Percentiles rank a stretch among this genome's conserved stretches.
Evolutionary conservation across 2,329 filamentous ascomycete species (phyloP).

Genomic region (Monosporascus ibericus): DNA sequence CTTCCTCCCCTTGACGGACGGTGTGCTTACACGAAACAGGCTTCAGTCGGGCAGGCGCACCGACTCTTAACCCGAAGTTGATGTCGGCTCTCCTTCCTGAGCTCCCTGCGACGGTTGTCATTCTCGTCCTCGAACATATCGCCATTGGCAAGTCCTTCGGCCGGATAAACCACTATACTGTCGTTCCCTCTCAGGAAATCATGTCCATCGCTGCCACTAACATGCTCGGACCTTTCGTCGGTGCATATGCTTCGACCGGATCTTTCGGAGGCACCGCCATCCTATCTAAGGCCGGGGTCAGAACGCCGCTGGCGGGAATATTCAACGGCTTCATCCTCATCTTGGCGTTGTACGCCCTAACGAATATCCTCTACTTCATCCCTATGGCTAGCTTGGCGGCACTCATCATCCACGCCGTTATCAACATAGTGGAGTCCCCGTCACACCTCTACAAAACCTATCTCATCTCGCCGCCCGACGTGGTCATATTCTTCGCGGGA

Average conservation of each 20-base stretch:
- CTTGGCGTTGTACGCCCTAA: slow-evolving; percentile 70
- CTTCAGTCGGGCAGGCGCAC: slow-evolving; percentile 58
- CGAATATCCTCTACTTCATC: slow-evolving; percentile 76
- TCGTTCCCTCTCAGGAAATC: slow-evolving; percentile 71
- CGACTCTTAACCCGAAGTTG: slow-evolving; percentile 48
- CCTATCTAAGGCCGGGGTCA: slow-evolving; percentile 76
- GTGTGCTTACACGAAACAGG: slow-evolving; percentile 28
- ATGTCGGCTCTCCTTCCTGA: slow-evolving; percentile 53
- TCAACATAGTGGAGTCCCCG: slow-evolving; percentile 67
- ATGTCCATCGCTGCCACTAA: slow-evolving; percentile 72
- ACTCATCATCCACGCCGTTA: slow-evolving; percentile 79
- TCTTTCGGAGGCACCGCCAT: slow-evolving; percentile 67
- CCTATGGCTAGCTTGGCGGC: slow-evolving; percentile 64
- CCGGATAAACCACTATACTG: slow-evolving; percentile 68
- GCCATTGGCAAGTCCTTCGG: slow-evolving; percentile 78
- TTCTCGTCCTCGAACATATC: slow-evolving; percentile 74
- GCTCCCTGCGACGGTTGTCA: slow-evolving; percentile 65
- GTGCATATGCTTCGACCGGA: slow-evolving; percentile 40
- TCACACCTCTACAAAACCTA: slow-evolving; percentile 73
- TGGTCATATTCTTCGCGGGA: slow-evolving; percentile 68
- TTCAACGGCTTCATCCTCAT: slow-evolving; percentile 73
- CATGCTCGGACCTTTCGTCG: slow-evolving; percentile 67
- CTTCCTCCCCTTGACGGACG: slow-evolving; percentile 5
- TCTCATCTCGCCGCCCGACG: slow-evolving; percentile 67
- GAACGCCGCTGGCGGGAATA: slow-evolving; percentile 70